Base-by-base conservation (phyloP, 139 green algal species). In the Tetraselmis striata region DNA sequence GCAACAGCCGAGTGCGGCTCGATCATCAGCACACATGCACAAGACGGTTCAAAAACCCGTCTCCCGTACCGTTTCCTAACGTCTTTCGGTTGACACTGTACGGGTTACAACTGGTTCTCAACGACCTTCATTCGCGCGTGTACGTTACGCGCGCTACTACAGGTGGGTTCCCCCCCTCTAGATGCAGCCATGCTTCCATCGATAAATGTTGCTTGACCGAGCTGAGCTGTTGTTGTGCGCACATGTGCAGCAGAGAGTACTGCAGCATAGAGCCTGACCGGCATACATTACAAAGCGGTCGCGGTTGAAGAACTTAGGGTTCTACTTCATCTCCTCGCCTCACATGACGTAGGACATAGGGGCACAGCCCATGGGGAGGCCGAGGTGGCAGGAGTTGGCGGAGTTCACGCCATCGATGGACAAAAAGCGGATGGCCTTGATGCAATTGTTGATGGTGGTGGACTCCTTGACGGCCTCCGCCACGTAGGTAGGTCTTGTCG, bases 221-320 rank as follows among this genome's bases (percentile, higher is more conserved):
- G n/a, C n/a, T n/a, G n/a, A n/a, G n/a, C n/a, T n/a, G n/a, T n/a
- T n/a, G n/a, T n/a, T n/a, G n/a, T n/a, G n/a, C 97, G 30, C 91
- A 87, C 79, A 99, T 89, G 91, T 99, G 95, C 84, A 99, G 87
- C 85, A 99, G 87, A 24, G 95, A 89, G 86, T 99, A 99, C 86
- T 97, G 94, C 76, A 99, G 95, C 97, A 99, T 99, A 88, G 92
- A 99, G 58, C 95, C 97, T 99, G 97, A 75, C 97, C 97, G 80
- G 96, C 96, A 28, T 95, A 99, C 79, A 99, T 95, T 31, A 99
- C 95, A 86, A 99, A 99, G 86, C 97, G 91, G 86, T 99, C 97
- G 58, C 97, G 88, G 94, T 99, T 98, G 91, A 95, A 90, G 88
- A 88, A 99, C 30, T 93, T 83, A 29, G 94, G 93, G 90, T 98